Evolutionary conservation across 2,329 filamentous ascomycete species (phyloP).

Genomic region (Fusarium coffeatum): DNA sequence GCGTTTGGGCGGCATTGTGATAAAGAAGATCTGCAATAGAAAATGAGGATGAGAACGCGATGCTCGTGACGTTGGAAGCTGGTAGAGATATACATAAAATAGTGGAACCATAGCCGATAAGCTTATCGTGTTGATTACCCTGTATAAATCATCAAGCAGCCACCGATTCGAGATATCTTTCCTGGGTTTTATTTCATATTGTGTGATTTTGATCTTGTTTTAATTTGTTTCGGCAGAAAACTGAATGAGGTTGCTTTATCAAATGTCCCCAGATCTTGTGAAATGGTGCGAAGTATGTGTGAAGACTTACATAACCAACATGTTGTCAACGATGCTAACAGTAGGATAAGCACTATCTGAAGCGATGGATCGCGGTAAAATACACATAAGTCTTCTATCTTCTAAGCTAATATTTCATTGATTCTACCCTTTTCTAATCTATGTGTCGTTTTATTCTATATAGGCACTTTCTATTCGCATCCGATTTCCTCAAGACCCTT

Average conservation of each 20-base stretch:
- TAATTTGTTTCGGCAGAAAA: too few species aligned
- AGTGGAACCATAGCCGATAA: constrained; percentile 37
- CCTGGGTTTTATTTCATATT: not conserved
- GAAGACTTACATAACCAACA: not conserved
- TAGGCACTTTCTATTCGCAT: constrained; percentile 23
- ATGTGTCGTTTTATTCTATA: not conserved
- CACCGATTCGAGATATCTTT: too few species aligned
- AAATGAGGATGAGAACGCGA: constrained; percentile 21
- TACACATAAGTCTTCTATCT: not conserved
- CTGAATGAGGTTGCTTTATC: too few species aligned
- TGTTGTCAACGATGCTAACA: not conserved
- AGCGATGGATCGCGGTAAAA: not conserved
- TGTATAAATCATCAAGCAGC: not conserved
- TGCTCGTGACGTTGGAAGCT: constrained; percentile 40
- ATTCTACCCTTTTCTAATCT: not conserved
- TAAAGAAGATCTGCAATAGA: not conserved
- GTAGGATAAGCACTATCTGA: not conserved
- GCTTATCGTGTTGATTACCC: constrained; percentile 34
- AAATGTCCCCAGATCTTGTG: not conserved
- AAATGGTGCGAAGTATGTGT: not conserved
- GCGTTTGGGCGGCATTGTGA: constrained; percentile 75
- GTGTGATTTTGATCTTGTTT: not conserved
- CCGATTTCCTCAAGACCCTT: constrained; percentile 64
- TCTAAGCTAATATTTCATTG: not conserved
- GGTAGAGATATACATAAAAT: constrained; percentile 22